Conservation (phyloP, 345 rosid species). For the Pugionium dolabratum region DNA sequence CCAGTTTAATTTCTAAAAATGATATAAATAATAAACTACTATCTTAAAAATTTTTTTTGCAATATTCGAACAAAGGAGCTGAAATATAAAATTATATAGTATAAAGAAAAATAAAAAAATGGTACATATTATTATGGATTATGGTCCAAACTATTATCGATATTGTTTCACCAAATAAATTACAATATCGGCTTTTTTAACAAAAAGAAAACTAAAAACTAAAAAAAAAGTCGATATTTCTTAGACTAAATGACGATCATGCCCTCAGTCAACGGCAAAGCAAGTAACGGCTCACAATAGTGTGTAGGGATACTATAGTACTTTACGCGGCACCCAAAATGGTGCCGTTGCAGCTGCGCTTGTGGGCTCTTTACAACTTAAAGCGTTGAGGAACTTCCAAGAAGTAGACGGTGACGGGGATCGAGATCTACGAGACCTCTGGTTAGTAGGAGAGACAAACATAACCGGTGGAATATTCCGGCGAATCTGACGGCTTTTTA, state of each 20-base stretch:
- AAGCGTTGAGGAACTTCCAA: conserved; percentile 56
- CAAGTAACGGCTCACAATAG: conserved; percentile 9
- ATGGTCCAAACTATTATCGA: conserved; percentile 27
- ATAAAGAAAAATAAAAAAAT: not conserved
- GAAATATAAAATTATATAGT: conserved; percentile 6
- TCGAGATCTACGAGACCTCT: conserved; percentile 41
- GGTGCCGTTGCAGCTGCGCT: conserved; percentile 62
- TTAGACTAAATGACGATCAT: conserved; percentile 9
- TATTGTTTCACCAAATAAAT: conserved; percentile 15
- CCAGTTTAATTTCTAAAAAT: conserved; percentile 12
- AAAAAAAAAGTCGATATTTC: conserved; percentile 24
- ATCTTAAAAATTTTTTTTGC: not conserved
- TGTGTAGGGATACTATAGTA: not conserved
- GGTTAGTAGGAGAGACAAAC: conserved; percentile 42
- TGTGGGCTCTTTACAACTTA: conserved; percentile 62
- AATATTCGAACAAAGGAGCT: conserved; percentile 7
- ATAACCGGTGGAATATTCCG: conserved; percentile 47
- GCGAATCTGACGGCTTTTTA: conserved; percentile 65
- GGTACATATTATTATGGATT: not conserved
- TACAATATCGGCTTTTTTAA: conserved; percentile 31
- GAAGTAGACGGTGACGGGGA: conserved; percentile 41
- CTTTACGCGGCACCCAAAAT: conserved; percentile 44
- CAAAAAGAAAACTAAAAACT: not conserved
- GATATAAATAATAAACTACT: not conserved
- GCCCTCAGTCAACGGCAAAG: conserved; percentile 3